Evolutionary conservation across 2,329 filamentous ascomycete species (phyloP).

Genomic region (Aschersonia sp.): DNA sequence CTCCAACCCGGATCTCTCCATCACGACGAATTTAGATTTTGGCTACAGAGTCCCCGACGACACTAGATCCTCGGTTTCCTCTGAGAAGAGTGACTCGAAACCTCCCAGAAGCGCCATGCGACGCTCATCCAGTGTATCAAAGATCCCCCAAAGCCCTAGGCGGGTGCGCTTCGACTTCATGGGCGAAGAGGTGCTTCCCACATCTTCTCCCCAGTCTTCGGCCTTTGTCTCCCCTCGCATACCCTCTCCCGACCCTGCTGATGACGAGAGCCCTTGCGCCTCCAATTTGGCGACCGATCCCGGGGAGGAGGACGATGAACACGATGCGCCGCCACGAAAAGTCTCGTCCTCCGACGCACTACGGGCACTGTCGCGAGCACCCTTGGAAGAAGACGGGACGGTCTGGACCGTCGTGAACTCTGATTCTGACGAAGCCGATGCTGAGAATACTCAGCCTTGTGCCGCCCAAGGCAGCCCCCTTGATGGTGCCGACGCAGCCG

Average conservation of each 20-base stretch:
- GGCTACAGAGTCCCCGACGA: slow-evolving; percentile 24
- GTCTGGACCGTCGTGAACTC: slow-evolving; percentile 36
- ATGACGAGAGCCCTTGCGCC: slow-evolving; percentile 13
- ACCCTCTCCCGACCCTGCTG: slow-evolving; percentile 10
- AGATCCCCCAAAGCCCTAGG: slow-evolving; percentile 37
- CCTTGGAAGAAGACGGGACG: slow-evolving; percentile 30
- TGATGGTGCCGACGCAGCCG: background rate
- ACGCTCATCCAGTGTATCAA: slow-evolving; percentile 37
- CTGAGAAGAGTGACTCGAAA: slow-evolving; percentile 36
- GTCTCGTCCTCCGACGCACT: slow-evolving; percentile 41
- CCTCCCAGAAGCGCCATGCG: slow-evolving; percentile 42
- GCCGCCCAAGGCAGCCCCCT: background rate
- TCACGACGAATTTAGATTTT: slow-evolving; percentile 21
- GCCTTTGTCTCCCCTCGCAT: slow-evolving; percentile 15
- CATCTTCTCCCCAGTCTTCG: slow-evolving; percentile 34
- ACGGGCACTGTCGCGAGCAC: slow-evolving; percentile 34
- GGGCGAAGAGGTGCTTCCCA: slow-evolving; percentile 45
- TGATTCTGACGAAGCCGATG: slow-evolving; percentile 12
- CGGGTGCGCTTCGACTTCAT: slow-evolving; percentile 49
- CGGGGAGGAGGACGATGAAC: slow-evolving; percentile 23
- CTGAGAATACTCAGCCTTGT: slow-evolving; percentile 1
- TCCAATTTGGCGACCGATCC: slow-evolving; percentile 22
- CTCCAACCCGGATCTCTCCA: slow-evolving; percentile 11
- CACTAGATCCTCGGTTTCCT: slow-evolving; percentile 34
- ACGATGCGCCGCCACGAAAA: slow-evolving; percentile 30